Percentiles rank a stretch among this genome's conserved stretches.
phyloP scores from a whole-genome alignment of 108 stramenopile species.

The Nitzschia inconspicua region DNA sequence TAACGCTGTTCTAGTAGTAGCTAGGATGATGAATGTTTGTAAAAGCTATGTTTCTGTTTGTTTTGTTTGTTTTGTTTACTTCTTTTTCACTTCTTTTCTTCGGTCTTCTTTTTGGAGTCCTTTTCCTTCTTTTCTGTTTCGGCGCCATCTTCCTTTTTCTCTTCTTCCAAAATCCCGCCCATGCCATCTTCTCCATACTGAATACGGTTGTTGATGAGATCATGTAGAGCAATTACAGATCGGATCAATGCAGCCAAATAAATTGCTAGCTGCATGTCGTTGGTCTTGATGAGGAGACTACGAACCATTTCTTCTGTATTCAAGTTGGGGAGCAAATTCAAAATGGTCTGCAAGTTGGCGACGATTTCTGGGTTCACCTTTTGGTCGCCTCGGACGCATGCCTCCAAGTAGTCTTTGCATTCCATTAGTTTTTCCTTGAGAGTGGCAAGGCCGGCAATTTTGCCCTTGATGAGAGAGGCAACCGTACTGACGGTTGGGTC shows the following conservation, averaged over 20 bases:
- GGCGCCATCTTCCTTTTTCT: conserved; percentile 47
- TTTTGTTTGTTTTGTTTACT: no score
- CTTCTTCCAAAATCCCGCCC: conserved; percentile 37
- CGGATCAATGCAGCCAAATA: conserved; percentile 88
- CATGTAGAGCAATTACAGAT: conserved; percentile 94
- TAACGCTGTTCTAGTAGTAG: no score
- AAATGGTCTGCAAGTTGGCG: conserved; percentile 92
- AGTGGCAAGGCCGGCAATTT: conserved; percentile 87
- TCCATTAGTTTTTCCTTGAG: conserved; percentile 89
- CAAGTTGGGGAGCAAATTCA: conserved; percentile 97
- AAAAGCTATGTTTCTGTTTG: no score
- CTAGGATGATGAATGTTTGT: no score
- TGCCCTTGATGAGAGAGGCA: conserved; percentile 91
- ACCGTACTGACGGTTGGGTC: conserved; percentile 97
- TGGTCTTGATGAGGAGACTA: conserved; percentile 92
- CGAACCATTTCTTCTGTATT: conserved; percentile 92
- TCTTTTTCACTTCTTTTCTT: conserved; percentile 22
- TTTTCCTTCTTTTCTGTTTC: conserved; percentile 36
- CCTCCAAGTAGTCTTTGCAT: conserved; percentile 90
- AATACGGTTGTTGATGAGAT: conserved; percentile 95
- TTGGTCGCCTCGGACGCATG: conserved; percentile 54
- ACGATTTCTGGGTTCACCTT: conserved; percentile 86
- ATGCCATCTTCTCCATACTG: conserved; percentile 61
- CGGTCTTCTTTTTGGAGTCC: background rate
- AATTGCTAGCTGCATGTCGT: conserved; percentile 97